A percentile compares a stretch with the other conserved stretches of the same genome.
These are phyloP conservation scores for Podospora comata DNA, from an alignment of 495 filamentous ascomycete genomes.

Conservation along the genomic window DNA sequence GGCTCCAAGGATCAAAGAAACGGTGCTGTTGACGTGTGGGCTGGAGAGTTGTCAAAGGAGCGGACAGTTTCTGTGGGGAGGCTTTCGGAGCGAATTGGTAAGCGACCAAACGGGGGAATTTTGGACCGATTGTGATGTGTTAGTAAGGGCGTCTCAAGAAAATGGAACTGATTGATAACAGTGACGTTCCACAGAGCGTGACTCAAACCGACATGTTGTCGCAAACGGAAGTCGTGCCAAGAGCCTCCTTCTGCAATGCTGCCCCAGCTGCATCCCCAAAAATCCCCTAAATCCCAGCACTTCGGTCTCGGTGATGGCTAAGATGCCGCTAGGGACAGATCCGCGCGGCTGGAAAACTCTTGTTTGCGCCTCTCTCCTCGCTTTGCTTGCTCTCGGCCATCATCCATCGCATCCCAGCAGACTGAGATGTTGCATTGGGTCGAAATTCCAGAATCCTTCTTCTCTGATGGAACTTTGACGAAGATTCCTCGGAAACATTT, in stretches of 20 bases:
- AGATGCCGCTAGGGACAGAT: neutral
- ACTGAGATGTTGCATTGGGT: neutral
- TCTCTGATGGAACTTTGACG: neutral
- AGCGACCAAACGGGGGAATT: neutral
- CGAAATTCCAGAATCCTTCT: neutral
- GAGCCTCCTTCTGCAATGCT: neutral
- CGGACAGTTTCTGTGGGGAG: neutral
- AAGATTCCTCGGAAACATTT: neutral
- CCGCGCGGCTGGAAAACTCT: neutral
- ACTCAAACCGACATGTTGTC: neutral
- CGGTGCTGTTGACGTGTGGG: neutral
- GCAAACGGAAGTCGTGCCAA: neutral
- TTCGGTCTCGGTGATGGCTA: neutral
- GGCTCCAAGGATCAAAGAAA: neutral
- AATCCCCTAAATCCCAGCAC: neutral
- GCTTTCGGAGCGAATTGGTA: neutral
- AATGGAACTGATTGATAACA: neutral
- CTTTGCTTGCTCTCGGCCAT: neutral
- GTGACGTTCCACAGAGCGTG: neutral
- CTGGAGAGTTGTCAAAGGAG: neutral
- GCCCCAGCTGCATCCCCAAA: neutral
- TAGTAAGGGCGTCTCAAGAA: neutral
- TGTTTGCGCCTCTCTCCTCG: neutral
- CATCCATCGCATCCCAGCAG: neutral
- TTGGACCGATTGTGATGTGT: neutral